Conservation (phyloP, 2,329 filamentous ascomycete genomes). For the Phaeoacremonium minimum region DNA sequence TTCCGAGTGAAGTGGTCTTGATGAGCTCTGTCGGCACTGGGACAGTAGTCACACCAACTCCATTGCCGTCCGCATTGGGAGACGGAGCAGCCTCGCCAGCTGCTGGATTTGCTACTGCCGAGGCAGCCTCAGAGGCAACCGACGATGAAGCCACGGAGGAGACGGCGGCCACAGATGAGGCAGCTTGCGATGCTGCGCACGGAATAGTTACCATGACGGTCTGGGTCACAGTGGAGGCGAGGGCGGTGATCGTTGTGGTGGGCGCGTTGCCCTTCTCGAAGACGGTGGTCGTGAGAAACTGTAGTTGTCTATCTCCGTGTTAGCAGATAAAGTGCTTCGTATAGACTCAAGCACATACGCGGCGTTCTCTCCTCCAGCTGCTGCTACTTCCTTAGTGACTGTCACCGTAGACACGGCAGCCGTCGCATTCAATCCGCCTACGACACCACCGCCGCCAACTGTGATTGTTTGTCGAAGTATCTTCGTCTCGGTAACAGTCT, state of each 20-base stretch:
- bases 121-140: constrained; percentile 7
- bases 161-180: constrained; percentile 13
- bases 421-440: constrained; percentile 2
- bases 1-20: constrained; percentile 8
- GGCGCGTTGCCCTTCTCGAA: constrained; percentile 19
- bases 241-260: constrained; percentile 31
- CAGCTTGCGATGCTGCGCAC: constrained; percentile 10
- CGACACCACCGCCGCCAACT: constrained; percentile 18
- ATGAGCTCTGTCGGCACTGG: constrained; percentile 8
- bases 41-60: constrained; percentile 13
- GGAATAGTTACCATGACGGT: constrained; percentile 16
- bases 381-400: not conserved
- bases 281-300: constrained; percentile 30
- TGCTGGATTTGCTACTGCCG: constrained; percentile 6
- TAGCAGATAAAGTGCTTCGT: too few relatives aligned
- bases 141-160: constrained; percentile 11
- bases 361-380: not conserved
- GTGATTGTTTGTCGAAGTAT: constrained; percentile 30
- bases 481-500: constrained; percentile 25
- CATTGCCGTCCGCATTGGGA: constrained; percentile 2
- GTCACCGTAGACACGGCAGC: constrained; percentile 2
- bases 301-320: constrained; percentile 19
- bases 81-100: not conserved
- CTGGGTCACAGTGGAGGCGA: constrained; percentile 21
- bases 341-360: too few relatives aligned